A percentile compares a stretch with the other conserved stretches of the same genome.
These are phyloP conservation scores for Cytospora paraplurivora DNA, from an alignment of 2,329 filamentous ascomycete genomes.

Conservation along the genomic window DNA sequence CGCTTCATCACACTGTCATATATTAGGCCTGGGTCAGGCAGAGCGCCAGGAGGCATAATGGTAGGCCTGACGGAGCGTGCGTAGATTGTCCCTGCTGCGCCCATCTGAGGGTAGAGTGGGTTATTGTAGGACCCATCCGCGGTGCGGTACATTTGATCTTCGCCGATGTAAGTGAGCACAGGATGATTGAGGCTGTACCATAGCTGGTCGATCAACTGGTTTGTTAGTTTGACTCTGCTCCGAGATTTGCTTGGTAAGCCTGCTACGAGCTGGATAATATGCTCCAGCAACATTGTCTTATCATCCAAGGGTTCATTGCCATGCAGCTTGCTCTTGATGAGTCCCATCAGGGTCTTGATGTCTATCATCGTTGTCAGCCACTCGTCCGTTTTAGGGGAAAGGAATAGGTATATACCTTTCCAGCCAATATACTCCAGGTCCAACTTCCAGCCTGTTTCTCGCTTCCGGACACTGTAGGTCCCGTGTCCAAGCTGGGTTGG, in stretches of 20 bases:
- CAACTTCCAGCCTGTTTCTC: slow-evolving; percentile 53
- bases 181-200: slow-evolving; percentile 76
- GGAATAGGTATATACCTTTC: slow-evolving; percentile 40
- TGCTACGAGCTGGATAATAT: slow-evolving; percentile 69
- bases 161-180: slow-evolving; percentile 64
- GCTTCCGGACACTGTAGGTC: slow-evolving; percentile 53
- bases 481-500: slow-evolving; percentile 65
- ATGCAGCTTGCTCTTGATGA: slow-evolving; percentile 64
- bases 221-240: slow-evolving; percentile 64
- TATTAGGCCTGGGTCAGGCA: slow-evolving; percentile 66
- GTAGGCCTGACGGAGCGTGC: slow-evolving; percentile 64
- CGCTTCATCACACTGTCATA: slow-evolving; percentile 64
- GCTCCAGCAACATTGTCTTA: slow-evolving; percentile 77
- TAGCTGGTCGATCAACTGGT: slow-evolving; percentile 67
- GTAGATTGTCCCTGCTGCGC: slow-evolving; percentile 68
- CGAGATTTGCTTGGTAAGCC: slow-evolving; percentile 64
- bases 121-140: slow-evolving; percentile 76
- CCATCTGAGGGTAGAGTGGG: slow-evolving; percentile 64
- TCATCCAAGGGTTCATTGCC: slow-evolving; percentile 68
- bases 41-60: slow-evolving; percentile 60
- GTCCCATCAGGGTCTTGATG: slow-evolving; percentile 61
- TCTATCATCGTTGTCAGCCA: slow-evolving; percentile 46
- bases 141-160: slow-evolving; percentile 65
- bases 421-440: slow-evolving; percentile 60
- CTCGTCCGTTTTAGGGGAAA: not conserved